A percentile compares a stretch with the other conserved stretches of the same genome.
phyloP scores from a whole-genome alignment of 1,284 basidiomycete genomes.

The Malassezia caprae region DNA sequence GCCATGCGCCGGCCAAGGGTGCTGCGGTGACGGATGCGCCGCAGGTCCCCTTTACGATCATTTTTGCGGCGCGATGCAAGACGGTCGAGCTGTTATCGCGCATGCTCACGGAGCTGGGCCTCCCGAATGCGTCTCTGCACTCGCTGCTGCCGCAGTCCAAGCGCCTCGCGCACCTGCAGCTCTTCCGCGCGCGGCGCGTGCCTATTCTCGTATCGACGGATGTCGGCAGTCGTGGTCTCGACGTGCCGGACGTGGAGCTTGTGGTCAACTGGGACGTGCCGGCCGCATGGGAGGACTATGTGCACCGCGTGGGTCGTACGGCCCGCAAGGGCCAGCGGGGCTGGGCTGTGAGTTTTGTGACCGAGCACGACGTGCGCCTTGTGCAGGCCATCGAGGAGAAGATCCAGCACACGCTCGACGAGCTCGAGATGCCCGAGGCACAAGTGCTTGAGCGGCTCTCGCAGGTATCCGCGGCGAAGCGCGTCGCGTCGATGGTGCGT shows the following conservation, averaged over 20 bases:
- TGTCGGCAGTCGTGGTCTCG: constrained; percentile 46
- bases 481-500: constrained; percentile 79
- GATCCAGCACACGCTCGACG: constrained; percentile 56
- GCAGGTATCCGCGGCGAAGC: constrained; percentile 76
- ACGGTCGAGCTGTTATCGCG: constrained; percentile 71
- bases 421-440: constrained; percentile 57
- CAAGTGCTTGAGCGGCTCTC: constrained; percentile 78
- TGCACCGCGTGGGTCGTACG: constrained; percentile 64
- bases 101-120: constrained; percentile 58
- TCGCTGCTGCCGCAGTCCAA: constrained; percentile 84
- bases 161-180: constrained; percentile 66
- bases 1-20: background rate
- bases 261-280: constrained; percentile 96
- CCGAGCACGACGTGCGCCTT: constrained; percentile 79
- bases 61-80: constrained; percentile 77
- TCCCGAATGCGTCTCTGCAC: constrained; percentile 81
- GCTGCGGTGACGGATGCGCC: background rate
- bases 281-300: constrained; percentile 55
- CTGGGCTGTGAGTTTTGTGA: constrained; percentile 84
- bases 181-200: constrained; percentile 65
- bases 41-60: constrained; percentile 68
- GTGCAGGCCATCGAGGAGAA: constrained; percentile 74
- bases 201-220: constrained; percentile 46
- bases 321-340: constrained; percentile 85
- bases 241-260: constrained; percentile 64